Percentiles rank a stretch among this genome's conserved stretches.
Conservation (phyloP, 176 grass and related monocot genomes). For the Oryza longistaminata region DNA sequence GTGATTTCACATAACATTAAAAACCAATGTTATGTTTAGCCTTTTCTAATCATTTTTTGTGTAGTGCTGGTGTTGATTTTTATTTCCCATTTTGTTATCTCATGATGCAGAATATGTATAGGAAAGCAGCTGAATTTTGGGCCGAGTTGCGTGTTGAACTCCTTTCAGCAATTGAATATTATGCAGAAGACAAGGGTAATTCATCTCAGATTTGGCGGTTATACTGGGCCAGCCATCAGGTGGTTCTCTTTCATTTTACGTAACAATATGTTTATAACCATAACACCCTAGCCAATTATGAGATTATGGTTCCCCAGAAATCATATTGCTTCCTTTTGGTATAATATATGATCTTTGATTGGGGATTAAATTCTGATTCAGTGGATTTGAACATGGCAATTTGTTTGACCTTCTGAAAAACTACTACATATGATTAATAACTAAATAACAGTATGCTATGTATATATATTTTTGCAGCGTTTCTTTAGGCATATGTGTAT, state of each 20-base stretch:
- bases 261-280: conserved; percentile 4
- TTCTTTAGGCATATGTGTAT: conserved; percentile 99
- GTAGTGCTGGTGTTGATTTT: conserved; percentile 9
- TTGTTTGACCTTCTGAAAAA: conserved; percentile 26
- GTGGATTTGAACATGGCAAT: conserved; percentile 27
- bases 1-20: conserved; percentile 10
- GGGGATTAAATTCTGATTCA: conserved; percentile 25
- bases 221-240: conserved; percentile 99
- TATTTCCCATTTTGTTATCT: conserved; percentile 22
- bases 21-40: conserved; percentile 6
- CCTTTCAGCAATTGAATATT: conserved; percentile 76
- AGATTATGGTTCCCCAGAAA: conserved; percentile 8
- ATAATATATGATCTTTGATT: background rate
- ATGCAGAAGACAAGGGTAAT: conserved; percentile 75
- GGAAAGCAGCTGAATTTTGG: conserved; percentile 91
- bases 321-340: conserved; percentile 10
- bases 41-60: conserved; percentile 2
- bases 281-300: conserved; percentile 12
- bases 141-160: conserved; percentile 89
- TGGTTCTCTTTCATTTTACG: conserved; percentile 41
- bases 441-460: conserved; percentile 36
- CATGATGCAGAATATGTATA: conserved; percentile 84
- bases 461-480: conserved; percentile 53
- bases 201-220: conserved; percentile 79
- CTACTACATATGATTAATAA: conserved; percentile 13